Percentiles rank a stretch among this genome's conserved stretches.
These are phyloP conservation scores for Pythium periplocum DNA, from an alignment of 352 stramenopile genomes.

Conservation along the genomic window DNA sequence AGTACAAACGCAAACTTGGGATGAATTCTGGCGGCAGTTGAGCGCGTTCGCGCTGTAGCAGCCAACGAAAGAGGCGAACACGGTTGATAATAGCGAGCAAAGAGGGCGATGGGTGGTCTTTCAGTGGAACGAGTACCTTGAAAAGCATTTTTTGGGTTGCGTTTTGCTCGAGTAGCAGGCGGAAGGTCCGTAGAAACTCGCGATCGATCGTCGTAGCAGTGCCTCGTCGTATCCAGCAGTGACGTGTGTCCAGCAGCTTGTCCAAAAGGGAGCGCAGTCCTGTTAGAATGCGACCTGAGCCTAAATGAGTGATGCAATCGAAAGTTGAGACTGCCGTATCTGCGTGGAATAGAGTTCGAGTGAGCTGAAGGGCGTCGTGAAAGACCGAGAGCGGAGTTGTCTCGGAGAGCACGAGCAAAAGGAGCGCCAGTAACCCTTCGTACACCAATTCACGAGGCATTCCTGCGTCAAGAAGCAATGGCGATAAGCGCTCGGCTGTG, in stretches of 20 bases:
- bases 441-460: slow-evolving; percentile 21
- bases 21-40: not conserved
- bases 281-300: not conserved
- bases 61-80: slow-evolving; percentile 18
- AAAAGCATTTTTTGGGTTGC: slow-evolving; percentile 6
- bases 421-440: slow-evolving; percentile 34
- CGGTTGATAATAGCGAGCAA: slow-evolving; percentile 11
- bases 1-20: not conserved
- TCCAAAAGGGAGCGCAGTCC: not conserved
- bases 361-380: slow-evolving; percentile 31
- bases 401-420: not conserved
- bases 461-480: slow-evolving; percentile 13
- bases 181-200: slow-evolving; percentile 32
- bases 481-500: slow-evolving; percentile 28
- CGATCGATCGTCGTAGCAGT: slow-evolving; percentile 23
- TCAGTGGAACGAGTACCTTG: too few species aligned
- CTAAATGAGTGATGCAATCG: too few species aligned
- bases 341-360: slow-evolving; percentile 31
- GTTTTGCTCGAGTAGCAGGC: slow-evolving; percentile 29
- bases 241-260: slow-evolving; percentile 13
- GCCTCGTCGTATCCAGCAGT: slow-evolving; percentile 28
- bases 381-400: slow-evolving; percentile 17
- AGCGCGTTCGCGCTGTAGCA: slow-evolving; percentile 17
- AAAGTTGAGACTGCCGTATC: too few species aligned
- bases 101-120: not conserved